Conservation (phyloP, 768 basidiomycete species). For the Paxillus ammoniavirescens region DNA sequence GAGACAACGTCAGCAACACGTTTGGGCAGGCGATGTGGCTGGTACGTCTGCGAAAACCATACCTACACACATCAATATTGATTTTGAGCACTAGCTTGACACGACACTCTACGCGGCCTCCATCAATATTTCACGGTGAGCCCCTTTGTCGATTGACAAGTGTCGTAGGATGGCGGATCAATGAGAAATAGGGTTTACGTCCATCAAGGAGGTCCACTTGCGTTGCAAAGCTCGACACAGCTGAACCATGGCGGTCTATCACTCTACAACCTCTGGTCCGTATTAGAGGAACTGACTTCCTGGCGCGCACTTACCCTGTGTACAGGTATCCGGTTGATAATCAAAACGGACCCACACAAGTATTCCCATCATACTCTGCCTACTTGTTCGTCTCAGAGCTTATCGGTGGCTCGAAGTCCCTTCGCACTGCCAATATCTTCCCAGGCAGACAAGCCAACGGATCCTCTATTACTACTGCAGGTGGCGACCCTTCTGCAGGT, state of each 20-base stretch:
- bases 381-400: slow-evolving; percentile 51
- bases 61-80: background rate
- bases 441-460: slow-evolving; percentile 52
- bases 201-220: slow-evolving; percentile 55
- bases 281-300: background rate
- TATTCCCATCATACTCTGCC: slow-evolving; percentile 54
- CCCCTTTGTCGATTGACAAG: background rate
- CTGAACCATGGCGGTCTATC: slow-evolving; percentile 46
- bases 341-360: slow-evolving; percentile 45
- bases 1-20: slow-evolving; percentile 49
- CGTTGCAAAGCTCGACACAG: slow-evolving; percentile 48
- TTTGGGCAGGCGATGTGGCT: slow-evolving; percentile 57
- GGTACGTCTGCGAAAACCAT: slow-evolving; percentile 37
- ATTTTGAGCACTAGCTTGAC: slow-evolving; percentile 11
- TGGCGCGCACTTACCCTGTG: background rate
- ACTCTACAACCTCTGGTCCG: slow-evolving; percentile 49
- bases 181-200: slow-evolving; percentile 40
- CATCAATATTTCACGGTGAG: slow-evolving; percentile 47
- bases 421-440: slow-evolving; percentile 48
- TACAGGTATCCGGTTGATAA: slow-evolving; percentile 49
- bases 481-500: slow-evolving; percentile 46
- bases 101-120: slow-evolving; percentile 27
- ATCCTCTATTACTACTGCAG: slow-evolving; percentile 49
- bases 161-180: background rate
- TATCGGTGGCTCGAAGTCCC: slow-evolving; percentile 41